Base-by-base conservation (phyloP, 2,329 filamentous ascomycete species). In the Hirsutella rhossiliensis region DNA sequence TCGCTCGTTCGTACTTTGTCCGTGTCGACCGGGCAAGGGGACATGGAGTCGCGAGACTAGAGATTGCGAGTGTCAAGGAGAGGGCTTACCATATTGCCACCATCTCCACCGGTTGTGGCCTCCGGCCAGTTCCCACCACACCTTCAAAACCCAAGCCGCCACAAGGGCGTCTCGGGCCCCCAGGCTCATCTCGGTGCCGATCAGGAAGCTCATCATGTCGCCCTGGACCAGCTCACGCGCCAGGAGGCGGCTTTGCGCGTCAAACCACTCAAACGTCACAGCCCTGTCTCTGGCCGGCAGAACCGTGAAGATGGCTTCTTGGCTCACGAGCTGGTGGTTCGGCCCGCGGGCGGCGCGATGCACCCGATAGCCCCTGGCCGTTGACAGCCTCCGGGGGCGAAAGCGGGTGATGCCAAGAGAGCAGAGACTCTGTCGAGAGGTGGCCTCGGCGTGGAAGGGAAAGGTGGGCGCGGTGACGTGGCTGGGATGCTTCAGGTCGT, bases 221-320 rank as follows among this genome's bases (percentile, higher is more conserved):
- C 50, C 51, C 34, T 55, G 45, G 18, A 52, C 51, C 9, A 62
- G 53, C 48, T 65, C 62, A 17, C 58, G 50, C 18, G 63, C 62
- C 20, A 64, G 42, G 18, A 64, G 45, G 20, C 46, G 40, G 1
- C 51, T 53, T 4, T 50, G 42, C 11, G 37, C 50, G 27, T 60
- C 59, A 18, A 52, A 54, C 62, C 62, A 65, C 43, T 64, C 61
- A 29, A 54, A 58, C 7, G 44, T 48, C 2, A 62, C 61, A 7
- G 49, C 42, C 41, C 47, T 45, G 13, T 54, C 52, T 43, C 50
- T 52, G 12, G 54, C 49, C 8, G 55, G 51, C 32, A 46, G 48
- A 8, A 56, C 60, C 8, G 54, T 53, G 43, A 62, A 64, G 12
- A 64, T 15, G 1, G 54, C 43, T 9, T 53, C 48, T 11, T 50